These are phyloP conservation scores for Vaccinium vitisidaea DNA, from an alignment of 148 eudicot genomes.

Conservation along the genomic window DNA sequence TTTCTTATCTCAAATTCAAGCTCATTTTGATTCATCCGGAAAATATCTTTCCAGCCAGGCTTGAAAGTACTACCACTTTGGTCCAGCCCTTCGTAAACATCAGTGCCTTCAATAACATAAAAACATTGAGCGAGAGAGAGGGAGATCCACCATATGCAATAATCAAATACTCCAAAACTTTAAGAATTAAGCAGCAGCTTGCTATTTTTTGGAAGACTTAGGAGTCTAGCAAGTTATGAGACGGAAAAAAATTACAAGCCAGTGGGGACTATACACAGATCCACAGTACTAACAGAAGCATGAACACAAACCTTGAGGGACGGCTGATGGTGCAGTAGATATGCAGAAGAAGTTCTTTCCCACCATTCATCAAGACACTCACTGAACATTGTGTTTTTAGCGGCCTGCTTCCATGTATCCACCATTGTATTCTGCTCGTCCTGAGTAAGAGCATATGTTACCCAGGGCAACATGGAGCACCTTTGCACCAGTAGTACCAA, in stretches of 20 bases:
- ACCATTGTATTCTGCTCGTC: constrained; percentile 97
- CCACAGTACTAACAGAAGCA: not conserved
- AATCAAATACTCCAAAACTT: not conserved
- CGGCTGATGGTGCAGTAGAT: constrained; percentile 50
- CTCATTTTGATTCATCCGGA: constrained; percentile 97
- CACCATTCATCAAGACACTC: constrained; percentile 99
- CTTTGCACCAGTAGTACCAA: constrained; percentile 98
- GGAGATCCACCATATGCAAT: not conserved
- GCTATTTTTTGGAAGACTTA: not conserved
- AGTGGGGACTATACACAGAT: not conserved
- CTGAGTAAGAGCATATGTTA: constrained; percentile 90
- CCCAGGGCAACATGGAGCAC: constrained; percentile 99
- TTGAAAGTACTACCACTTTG: constrained; percentile 73
- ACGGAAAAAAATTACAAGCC: not conserved
- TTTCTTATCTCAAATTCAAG: constrained; percentile 95
- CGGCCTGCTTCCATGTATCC: constrained; percentile 96
- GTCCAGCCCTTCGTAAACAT: constrained; percentile 56
- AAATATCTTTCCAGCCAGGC: constrained; percentile 99
- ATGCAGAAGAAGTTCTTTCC: constrained; percentile 57
- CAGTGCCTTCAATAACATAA: constrained; percentile 39
- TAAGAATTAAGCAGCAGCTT: not conserved
- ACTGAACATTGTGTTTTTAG: constrained; percentile 94
- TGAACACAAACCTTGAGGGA: constrained; percentile 47
- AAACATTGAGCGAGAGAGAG: not conserved
- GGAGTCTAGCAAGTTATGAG: not conserved